Conservation (phyloP, 495 filamentous ascomycete genomes). For the Neurospora sp. region DNA sequence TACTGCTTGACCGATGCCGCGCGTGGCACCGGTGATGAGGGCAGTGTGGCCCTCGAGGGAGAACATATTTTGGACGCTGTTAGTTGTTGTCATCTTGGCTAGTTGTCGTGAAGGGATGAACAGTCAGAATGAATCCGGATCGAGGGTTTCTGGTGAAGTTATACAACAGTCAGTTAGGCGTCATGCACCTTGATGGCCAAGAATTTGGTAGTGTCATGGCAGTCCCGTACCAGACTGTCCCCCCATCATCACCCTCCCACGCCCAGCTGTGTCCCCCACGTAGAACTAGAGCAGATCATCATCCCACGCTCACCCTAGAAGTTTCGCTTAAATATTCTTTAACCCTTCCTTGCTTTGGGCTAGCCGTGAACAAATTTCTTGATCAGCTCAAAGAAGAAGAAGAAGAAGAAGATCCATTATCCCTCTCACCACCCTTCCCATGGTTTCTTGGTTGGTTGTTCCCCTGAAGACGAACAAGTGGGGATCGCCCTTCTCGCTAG, state of each 20-base stretch:
- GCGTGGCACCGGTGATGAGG: slow-evolving; percentile 75
- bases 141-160: not conserved
- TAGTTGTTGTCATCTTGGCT: slow-evolving; percentile 4
- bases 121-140: not conserved
- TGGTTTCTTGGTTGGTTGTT: not conserved
- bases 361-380: not conserved
- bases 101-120: not conserved
- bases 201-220: not conserved
- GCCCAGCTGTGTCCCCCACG: not conserved
- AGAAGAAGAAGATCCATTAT: not conserved
- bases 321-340: not conserved
- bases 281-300: not conserved
- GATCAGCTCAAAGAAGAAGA: not conserved
- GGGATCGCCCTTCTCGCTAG: not conserved
- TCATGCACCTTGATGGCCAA: not conserved
- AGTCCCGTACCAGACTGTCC: not conserved
- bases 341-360: not conserved
- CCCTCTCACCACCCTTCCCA: not conserved
- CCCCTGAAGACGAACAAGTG: not conserved
- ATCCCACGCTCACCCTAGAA: not conserved
- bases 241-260: not conserved
- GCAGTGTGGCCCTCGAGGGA: slow-evolving; percentile 62
- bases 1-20: slow-evolving; percentile 82
- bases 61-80: slow-evolving; percentile 28
- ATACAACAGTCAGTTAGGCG: not conserved